Evolutionary conservation across 768 basidiomycete species (phyloP).

Genomic region (Mrakia gelida): DNA sequence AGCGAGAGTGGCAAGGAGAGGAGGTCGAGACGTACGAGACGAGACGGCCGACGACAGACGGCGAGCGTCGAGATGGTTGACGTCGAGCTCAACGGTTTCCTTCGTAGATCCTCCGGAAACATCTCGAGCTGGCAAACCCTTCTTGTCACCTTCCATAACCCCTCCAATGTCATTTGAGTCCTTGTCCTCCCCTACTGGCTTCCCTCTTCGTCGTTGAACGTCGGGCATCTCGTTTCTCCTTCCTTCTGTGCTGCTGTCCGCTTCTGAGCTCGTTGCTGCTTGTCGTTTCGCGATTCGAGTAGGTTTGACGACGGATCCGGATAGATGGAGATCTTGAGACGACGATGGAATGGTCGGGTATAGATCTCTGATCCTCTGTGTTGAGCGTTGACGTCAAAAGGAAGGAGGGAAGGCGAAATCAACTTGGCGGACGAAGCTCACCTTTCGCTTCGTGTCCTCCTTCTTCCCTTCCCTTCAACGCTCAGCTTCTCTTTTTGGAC

Average conservation of each 20-base stretch:
- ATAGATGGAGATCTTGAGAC: background rate
- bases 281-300: background rate
- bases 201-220: background rate
- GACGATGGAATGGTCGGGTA: background rate
- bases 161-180: background rate
- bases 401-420: too few species aligned
- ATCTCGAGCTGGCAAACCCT: too few species aligned
- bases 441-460: too few species aligned
- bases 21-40: background rate
- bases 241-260: background rate
- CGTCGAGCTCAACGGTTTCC: background rate
- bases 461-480: too few species aligned
- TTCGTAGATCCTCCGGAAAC: too few species aligned
- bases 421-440: too few species aligned
- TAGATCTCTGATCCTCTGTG: too few species aligned
- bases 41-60: background rate
- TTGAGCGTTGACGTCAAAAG: too few species aligned
- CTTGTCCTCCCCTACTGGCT: background rate
- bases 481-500: too few species aligned
- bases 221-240: background rate
- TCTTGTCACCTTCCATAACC: background rate
- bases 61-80: background rate
- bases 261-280: background rate
- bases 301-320: background rate
- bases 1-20: too few species aligned